Evolutionary conservation across 108 stramenopile genomes (phyloP).

Genomic region (Skeletonema marinoi): DNA sequence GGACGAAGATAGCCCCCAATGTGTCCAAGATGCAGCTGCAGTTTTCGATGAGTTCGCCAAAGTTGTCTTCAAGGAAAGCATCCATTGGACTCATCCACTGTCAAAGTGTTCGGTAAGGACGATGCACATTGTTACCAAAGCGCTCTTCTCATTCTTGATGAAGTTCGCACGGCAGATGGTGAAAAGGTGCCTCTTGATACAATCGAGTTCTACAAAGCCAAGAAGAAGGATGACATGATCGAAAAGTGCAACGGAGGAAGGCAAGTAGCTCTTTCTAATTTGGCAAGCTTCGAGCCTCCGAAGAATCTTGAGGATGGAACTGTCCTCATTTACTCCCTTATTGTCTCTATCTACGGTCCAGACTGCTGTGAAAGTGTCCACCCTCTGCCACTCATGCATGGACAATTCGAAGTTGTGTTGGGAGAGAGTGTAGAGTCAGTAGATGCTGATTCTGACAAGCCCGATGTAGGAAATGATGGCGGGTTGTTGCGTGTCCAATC

Average conservation of each 20-base stretch:
- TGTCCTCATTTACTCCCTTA: background rate
- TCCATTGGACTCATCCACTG: background rate
- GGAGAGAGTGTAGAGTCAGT: background rate
- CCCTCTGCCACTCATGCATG: background rate
- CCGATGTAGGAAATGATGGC: background rate
- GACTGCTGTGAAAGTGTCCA: background rate
- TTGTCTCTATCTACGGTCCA: background rate
- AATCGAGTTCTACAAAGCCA: background rate
- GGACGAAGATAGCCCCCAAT: background rate
- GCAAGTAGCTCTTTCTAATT: background rate
- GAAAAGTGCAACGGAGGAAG: background rate
- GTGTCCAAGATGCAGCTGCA: background rate
- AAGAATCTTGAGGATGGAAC: background rate
- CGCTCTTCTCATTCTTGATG: background rate
- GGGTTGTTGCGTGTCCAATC: background rate
- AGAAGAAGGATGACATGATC: background rate
- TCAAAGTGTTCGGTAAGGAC: background rate
- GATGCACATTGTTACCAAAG: background rate
- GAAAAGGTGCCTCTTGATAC: background rate
- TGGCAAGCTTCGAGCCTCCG: background rate
- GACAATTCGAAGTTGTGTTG: background rate
- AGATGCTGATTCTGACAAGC: background rate
- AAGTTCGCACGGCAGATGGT: background rate
- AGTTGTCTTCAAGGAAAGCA: background rate
- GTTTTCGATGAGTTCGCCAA: background rate